Percentiles rank a stretch among this genome's conserved stretches.
phyloP scores from a whole-genome alignment of 2,329 filamentous ascomycete species.

The Cytospora piceae region DNA sequence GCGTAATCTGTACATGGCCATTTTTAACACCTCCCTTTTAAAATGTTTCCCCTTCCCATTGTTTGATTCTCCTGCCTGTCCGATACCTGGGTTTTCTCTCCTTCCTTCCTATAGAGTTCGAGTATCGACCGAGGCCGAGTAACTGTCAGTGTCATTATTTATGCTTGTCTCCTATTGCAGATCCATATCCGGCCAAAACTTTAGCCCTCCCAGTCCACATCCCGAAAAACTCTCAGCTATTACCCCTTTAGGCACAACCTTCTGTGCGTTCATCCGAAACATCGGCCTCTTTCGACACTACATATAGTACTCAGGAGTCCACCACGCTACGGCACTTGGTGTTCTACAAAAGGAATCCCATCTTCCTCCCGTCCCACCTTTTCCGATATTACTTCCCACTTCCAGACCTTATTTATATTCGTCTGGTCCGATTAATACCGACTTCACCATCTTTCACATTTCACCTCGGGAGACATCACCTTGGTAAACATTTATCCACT shows the following conservation, averaged over 20 bases:
- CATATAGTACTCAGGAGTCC: constrained; percentile 14
- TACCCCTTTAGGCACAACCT: constrained; percentile 29
- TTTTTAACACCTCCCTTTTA: constrained; percentile 29
- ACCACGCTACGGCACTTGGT: constrained; percentile 26
- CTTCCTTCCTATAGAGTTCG: not conserved
- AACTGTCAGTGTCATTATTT: constrained; percentile 38
- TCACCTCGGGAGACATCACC: not conserved
- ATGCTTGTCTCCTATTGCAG: constrained; percentile 27
- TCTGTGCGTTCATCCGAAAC: constrained; percentile 28
- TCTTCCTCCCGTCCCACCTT: constrained; percentile 22
- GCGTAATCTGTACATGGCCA: constrained; percentile 34
- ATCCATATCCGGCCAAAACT: constrained; percentile 25
- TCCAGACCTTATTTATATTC: constrained; percentile 8
- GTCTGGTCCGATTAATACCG: not conserved
- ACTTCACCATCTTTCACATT: not conserved
- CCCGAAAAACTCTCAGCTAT: constrained; percentile 29
- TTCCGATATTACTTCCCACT: constrained; percentile 7
- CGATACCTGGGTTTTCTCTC: constrained; percentile 28
- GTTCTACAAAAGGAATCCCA: constrained; percentile 29
- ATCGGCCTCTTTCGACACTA: constrained; percentile 16
- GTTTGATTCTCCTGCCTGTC: constrained; percentile 33
- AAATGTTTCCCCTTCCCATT: constrained; percentile 39
- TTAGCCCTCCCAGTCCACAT: constrained; percentile 23
- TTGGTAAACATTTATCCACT: not conserved
- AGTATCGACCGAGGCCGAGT: constrained; percentile 35